Conservation (phyloP, 805 yeast genomes). For the Zygoascus ofunaensis region DNA sequence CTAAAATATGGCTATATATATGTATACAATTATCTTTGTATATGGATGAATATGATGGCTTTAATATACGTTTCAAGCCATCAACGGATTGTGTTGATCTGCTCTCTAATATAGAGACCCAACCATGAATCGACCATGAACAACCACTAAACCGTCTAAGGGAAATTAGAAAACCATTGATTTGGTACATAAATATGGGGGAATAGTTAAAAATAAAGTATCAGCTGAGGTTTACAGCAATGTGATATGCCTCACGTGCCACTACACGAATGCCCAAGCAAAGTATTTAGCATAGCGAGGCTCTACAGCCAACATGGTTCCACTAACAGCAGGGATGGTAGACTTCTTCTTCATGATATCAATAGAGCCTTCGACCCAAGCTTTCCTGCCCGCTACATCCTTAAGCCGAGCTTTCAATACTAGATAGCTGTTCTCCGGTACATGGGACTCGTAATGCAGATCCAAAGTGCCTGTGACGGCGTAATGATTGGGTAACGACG, state of each 20-base stretch:
- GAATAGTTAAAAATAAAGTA: not conserved
- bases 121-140: too few relatives aligned
- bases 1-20: too few relatives aligned
- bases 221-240: too few relatives aligned
- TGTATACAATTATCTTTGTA: too few relatives aligned
- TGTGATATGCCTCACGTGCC: not conserved
- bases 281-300: conserved; percentile 82
- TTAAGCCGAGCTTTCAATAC: conserved; percentile 54
- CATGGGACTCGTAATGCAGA: conserved; percentile 40
- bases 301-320: conserved; percentile 66
- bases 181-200: not conserved
- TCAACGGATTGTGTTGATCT: too few relatives aligned
- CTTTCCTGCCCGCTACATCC: conserved; percentile 62
- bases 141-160: too few relatives aligned
- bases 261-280: conserved; percentile 34
- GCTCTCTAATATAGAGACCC: too few relatives aligned
- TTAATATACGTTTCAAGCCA: too few relatives aligned
- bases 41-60: not conserved
- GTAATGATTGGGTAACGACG: conserved; percentile 57
- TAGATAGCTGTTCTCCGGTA: conserved; percentile 50
- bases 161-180: not conserved
- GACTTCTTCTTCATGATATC: conserved; percentile 32
- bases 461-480: conserved; percentile 79
- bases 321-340: conserved; percentile 35
- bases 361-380: conserved; percentile 55